Evolutionary conservation across 805 yeast genomes (phyloP).

Genomic region (Metschnikowia reukaufii): DNA sequence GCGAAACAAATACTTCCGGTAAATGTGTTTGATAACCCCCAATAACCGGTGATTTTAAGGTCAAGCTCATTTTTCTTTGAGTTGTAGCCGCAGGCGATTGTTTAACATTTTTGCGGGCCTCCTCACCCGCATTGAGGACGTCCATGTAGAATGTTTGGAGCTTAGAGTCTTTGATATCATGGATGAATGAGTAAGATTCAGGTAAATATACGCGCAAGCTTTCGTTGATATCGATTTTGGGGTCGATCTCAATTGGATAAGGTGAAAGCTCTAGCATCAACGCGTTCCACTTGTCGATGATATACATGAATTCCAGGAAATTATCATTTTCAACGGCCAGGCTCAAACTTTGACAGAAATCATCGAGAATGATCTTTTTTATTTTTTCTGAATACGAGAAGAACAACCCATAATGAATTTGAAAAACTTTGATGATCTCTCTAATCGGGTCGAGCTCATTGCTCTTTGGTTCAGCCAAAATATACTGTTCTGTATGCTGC

Average conservation of each 20-base stretch:
- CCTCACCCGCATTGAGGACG: conserved; percentile 19
- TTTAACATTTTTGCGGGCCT: conserved; percentile 5
- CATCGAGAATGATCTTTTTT: conserved; percentile 31
- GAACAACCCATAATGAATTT: conserved; percentile 41
- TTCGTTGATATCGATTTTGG: conserved; percentile 20
- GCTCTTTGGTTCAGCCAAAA: conserved; percentile 50
- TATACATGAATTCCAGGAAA: conserved; percentile 35
- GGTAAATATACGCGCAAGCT: conserved; percentile 18
- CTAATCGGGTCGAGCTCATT: conserved; percentile 61
- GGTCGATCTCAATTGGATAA: conserved; percentile 20
- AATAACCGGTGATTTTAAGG: conserved; percentile 9
- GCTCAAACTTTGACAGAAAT: conserved; percentile 35
- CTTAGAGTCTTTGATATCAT: conserved; percentile 17
- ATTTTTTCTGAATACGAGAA: conserved; percentile 38
- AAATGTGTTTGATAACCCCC: conserved; percentile 8
- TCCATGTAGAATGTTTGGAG: conserved; percentile 18
- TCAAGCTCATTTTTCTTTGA: conserved; percentile 10
- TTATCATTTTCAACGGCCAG: conserved; percentile 32
- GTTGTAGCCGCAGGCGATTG: not conserved
- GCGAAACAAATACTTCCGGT: conserved; percentile 18
- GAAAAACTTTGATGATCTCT: conserved; percentile 53
- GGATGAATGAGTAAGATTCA: conserved; percentile 3
- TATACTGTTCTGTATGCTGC: conserved; percentile 49
- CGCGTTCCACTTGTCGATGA: conserved; percentile 43
- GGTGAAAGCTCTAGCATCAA: conserved; percentile 42